Evolutionary conservation across 345 rosid species (phyloP).

Genomic region (Cardamine occulta): DNA sequence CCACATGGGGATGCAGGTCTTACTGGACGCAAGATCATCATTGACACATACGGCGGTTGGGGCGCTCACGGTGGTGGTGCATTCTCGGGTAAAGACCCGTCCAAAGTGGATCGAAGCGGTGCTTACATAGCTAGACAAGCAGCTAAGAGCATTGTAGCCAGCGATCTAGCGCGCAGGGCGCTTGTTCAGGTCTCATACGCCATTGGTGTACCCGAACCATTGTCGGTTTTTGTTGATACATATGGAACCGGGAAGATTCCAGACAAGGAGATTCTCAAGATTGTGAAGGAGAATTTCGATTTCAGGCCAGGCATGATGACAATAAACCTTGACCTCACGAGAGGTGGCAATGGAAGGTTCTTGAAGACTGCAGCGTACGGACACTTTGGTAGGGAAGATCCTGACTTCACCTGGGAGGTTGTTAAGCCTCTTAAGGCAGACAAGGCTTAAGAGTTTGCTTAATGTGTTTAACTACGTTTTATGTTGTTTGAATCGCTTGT

Average conservation of each 20-base stretch:
- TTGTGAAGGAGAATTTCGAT: conserved; percentile 81
- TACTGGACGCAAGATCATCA: conserved; percentile 78
- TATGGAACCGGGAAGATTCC: conserved; percentile 77
- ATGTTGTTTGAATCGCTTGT: conserved; percentile 26
- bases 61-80: conserved; percentile 90
- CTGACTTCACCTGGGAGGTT: conserved; percentile 83
- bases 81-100: conserved; percentile 81
- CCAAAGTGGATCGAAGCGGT: conserved; percentile 80
- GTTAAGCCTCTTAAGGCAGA: conserved; percentile 82
- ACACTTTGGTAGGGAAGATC: conserved; percentile 79
- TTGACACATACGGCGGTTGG: conserved; percentile 78
- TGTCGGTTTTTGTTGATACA: conserved; percentile 69
- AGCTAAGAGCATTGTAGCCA: conserved; percentile 81
- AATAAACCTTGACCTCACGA: conserved; percentile 73
- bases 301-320: conserved; percentile 92
- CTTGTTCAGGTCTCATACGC: conserved; percentile 76
- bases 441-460: conserved; percentile 53
- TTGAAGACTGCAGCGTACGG: conserved; percentile 87
- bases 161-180: conserved; percentile 66
- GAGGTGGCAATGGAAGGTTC: conserved; percentile 79
- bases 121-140: conserved; percentile 87
- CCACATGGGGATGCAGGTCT: conserved; percentile 83
- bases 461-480: conserved; percentile 16
- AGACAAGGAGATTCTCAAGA: conserved; percentile 81
- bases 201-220: conserved; percentile 75